Conservation (phyloP, 1,139 yeast genomes). For the Schwanniomyces etchellsii region DNA sequence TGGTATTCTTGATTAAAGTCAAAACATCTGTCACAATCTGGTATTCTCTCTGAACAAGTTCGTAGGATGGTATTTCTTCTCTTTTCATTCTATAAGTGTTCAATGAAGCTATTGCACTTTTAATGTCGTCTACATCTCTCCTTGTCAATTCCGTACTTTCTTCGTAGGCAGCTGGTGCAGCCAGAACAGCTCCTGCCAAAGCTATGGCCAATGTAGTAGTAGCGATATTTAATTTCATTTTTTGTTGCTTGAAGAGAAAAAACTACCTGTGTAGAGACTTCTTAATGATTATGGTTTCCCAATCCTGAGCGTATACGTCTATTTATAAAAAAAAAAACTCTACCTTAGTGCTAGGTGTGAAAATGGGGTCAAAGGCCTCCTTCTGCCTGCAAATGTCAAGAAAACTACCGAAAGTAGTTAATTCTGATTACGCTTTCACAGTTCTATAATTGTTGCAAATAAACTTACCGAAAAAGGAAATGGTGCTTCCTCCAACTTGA, state of each 20-base stretch:
- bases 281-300: not conserved
- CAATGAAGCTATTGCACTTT: conserved; percentile 24
- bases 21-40: conserved; percentile 41
- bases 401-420: no score
- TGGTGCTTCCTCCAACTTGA: no score
- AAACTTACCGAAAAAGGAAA: no score
- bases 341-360: no score
- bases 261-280: not conserved
- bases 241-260: not conserved
- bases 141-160: conserved; percentile 18
- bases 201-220: conserved; percentile 31
- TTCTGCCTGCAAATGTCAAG: no score
- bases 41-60: conserved; percentile 32
- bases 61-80: conserved; percentile 17
- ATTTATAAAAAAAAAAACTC: no score
- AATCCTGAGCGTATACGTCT: not conserved
- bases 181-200: conserved; percentile 23
- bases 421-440: no score
- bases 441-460: no score
- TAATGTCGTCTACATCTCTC: conserved; percentile 26
- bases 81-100: conserved; percentile 27
- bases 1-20: conserved; percentile 32
- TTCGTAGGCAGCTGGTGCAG: conserved; percentile 25
- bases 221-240: conserved; percentile 28
- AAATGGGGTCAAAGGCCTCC: no score